These are phyloP conservation scores for Paecilomyces dactylethromorphus DNA, from an alignment of 2,329 filamentous ascomycete genomes.

Conservation along the genomic window DNA sequence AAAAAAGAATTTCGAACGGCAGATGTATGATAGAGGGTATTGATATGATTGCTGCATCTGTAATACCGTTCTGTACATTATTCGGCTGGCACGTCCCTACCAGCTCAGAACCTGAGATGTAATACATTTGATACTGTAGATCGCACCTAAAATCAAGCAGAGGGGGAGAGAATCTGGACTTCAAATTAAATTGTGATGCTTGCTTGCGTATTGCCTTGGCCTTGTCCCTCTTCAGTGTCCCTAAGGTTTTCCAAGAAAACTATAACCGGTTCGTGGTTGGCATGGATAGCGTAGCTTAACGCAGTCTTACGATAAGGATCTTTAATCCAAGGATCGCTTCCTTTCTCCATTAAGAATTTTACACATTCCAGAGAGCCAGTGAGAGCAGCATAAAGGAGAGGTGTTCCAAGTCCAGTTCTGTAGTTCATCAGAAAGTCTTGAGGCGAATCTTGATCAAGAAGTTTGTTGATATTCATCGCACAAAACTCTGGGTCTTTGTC, in stretches of 20 bases:
- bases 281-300: neutral
- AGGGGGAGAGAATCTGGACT: too few species aligned
- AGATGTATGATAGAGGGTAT: slow-evolving; percentile 1
- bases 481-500: neutral
- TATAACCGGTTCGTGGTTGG: neutral
- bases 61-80: neutral
- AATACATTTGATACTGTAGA: too few species aligned
- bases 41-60: neutral
- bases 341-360: neutral
- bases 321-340: neutral
- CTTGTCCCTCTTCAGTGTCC: neutral
- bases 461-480: neutral
- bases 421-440: neutral
- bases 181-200: too few species aligned
- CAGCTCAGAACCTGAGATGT: too few species aligned
- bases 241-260: neutral
- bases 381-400: neutral
- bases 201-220: too few species aligned
- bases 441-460: neutral
- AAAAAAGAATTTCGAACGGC: neutral
- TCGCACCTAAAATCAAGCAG: too few species aligned
- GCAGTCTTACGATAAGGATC: neutral
- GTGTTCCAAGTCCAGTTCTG: neutral
- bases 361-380: neutral
- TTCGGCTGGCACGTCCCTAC: neutral